Base-by-base conservation (phyloP, 345 rosid species). In the Viola odorata region DNA sequence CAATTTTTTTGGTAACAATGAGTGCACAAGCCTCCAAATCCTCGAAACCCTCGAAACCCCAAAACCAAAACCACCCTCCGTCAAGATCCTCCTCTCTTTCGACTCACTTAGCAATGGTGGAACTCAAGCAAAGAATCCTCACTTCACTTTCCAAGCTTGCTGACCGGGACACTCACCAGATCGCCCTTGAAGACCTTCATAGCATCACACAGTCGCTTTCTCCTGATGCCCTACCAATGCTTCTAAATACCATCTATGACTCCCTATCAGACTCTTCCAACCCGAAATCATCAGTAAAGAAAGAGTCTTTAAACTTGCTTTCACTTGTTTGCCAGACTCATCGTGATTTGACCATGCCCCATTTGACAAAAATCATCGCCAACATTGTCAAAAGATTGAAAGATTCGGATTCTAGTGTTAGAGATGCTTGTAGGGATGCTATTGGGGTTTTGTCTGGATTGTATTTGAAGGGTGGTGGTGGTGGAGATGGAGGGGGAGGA, bases 161-260 rank as follows among this genome's bases (percentile, higher is more conserved):
- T 47, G 99, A 91, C 79, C 91, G 97, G 8, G 97, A 95, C 58
- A 95, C 99, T 41, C 69, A 95, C 76, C 96, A 91, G 73, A 88
- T 95, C 75, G 99, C 99, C 5, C 77, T 86, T 37, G 87, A 91
- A 65, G 97, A 95, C 75, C 97, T 95, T 66, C 89, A 91, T 69
- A 74, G 86, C 55, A 78, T 81, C 16, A 85, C 76, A 57, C 78
- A 85, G 16, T 70, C 94, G 45, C 76, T 95, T 69, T 76, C 94
- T 41, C 84, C 80, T 51, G 96, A 91, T 32, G 73, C 94, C 58
- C 80, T 91, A 53, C 96, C 98, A 0, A 80, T 95, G 94, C 78
- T 91, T 6, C 86, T 95, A 37, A 95, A 91, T 70, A 86, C 96
- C 47, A 94, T 91, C 42, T 87, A 88, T 47, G 96, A 88, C 53